A percentile compares a stretch with the other conserved stretches of the same genome.
These are phyloP conservation scores for Chernovozyma sophiae-reginae DNA, from an alignment of 1,139 yeast species.

Conservation along the genomic window DNA sequence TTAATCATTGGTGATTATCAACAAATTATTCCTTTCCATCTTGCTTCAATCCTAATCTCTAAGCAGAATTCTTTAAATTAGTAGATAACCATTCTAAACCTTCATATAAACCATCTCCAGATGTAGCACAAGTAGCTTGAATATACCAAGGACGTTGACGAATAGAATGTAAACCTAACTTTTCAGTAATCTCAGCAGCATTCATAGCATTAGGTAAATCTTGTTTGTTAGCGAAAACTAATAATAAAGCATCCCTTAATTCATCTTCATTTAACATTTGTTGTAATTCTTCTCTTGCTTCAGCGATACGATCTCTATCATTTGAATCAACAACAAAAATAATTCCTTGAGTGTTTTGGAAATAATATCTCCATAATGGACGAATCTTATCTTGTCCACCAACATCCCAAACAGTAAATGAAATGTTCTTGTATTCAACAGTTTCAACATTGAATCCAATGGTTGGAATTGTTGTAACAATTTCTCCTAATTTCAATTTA, in stretches of 20 bases:
- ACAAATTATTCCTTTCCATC: too few species aligned
- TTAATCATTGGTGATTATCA: too few species aligned
- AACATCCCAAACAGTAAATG: slow-evolving; percentile 42
- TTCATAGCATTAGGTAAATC: slow-evolving; percentile 44
- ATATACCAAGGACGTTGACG: slow-evolving; percentile 44
- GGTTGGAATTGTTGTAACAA: slow-evolving; percentile 40
- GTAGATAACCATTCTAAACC: slow-evolving; percentile 43
- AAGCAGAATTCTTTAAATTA: slow-evolving; percentile 24
- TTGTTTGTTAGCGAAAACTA: slow-evolving; percentile 41
- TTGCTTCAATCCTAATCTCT: too few species aligned
- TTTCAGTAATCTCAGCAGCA: slow-evolving; percentile 43
- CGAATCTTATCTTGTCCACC: slow-evolving; percentile 44
- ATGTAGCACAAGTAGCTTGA: slow-evolving; percentile 41
- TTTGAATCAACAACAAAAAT: slow-evolving; percentile 41
- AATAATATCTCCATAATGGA: slow-evolving; percentile 43
- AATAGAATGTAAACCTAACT: slow-evolving; percentile 39
- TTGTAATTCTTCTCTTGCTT: slow-evolving; percentile 42
- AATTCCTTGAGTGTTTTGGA: slow-evolving; percentile 42
- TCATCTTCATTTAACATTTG: slow-evolving; percentile 43
- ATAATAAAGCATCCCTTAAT: slow-evolving; percentile 39
- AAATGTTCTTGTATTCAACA: slow-evolving; percentile 39
- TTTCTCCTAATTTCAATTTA: slow-evolving; percentile 40
- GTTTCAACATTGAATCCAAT: slow-evolving; percentile 42
- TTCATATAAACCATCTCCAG: slow-evolving; percentile 42
- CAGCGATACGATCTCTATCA: slow-evolving; percentile 43